These are phyloP conservation scores for Fonsecaea erecta DNA, from an alignment of 2,329 filamentous ascomycete genomes.

Conservation along the genomic window DNA sequence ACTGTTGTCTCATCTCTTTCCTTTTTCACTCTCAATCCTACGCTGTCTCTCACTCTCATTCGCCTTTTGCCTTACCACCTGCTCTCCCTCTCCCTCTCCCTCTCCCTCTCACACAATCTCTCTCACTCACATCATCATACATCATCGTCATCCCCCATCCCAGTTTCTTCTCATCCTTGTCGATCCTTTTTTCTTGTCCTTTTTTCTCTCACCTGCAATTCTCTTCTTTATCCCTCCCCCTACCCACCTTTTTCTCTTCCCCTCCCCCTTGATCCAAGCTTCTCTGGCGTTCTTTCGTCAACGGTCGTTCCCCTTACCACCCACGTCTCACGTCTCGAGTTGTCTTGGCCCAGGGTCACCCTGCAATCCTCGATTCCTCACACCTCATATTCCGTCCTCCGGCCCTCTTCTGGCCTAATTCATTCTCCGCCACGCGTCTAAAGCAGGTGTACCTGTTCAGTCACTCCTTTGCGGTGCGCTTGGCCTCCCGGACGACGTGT, in stretches of 20 bases:
- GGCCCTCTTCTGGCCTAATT: not conserved
- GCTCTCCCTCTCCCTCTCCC: not conserved
- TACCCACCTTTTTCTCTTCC: not conserved
- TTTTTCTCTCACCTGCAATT: slow-evolving; percentile 3
- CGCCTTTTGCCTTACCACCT: too few relatives aligned
- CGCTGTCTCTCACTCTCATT: not conserved
- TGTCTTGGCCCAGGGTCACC: not conserved
- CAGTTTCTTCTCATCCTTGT: not conserved
- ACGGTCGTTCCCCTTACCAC: not conserved
- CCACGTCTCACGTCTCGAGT: not conserved
- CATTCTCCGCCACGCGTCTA: not conserved
- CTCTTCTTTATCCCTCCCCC: slow-evolving; percentile 1
- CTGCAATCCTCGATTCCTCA: not conserved
- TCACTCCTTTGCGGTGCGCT: slow-evolving; percentile 12
- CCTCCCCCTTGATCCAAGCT: not conserved
- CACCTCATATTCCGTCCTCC: not conserved
- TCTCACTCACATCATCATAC: slow-evolving; percentile 3
- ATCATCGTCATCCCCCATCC: slow-evolving; percentile 4
- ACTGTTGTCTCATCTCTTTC: slow-evolving; percentile 2
- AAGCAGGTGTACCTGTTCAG: not conserved
- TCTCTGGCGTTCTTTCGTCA: not conserved
- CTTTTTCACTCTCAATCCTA: not conserved
- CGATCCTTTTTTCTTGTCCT: slow-evolving; percentile 15
- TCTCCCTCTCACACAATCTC: not conserved
- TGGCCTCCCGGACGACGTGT: not conserved